Evolutionary conservation across 805 yeast genomes (phyloP), one percentile per base, ranked within the genome.

Genomic region (Candida khao-thaluensis): DNA sequence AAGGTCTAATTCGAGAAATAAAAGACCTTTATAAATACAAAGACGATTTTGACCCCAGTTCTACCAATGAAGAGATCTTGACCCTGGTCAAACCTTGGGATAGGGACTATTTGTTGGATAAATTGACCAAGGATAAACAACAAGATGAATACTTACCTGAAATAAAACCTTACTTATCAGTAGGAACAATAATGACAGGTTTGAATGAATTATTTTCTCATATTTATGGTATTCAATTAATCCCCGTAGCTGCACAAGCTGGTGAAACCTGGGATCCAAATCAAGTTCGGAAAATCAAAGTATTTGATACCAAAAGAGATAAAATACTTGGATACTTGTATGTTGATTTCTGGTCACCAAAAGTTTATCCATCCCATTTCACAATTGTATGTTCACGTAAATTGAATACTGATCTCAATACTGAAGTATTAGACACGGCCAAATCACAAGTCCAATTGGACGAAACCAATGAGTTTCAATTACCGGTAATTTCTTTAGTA

Each of bases 321-420:
- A 53, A 54, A 38, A 84, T 81, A 0, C 56, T 81, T 18, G 99
- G 98, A 2, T 77, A 83, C 35, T 78, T 93, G 17, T 93, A 93
- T 57, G 76, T 95, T 50, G 99, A 93, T 58, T 69, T 93, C 37
- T 86, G 91, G 69, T 82, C 84, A 47, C 72, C 95, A 38, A 72
- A 70, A 7, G 81, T 87, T 1, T 80, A 83, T 42, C 97, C 99
- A 1, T 95, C 98, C 0, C 99, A 93, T 62, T 93, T 87, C 63
- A 93, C 98, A 0, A 86, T 93, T 6, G 88, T 93, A 45, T 93
- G 98, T 53, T 86, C 96, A n/a, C 74, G 98, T 49, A 77, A 79
- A 52, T 75, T 88, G 11, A 80, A 81, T 51, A 71, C 73, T 0
- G 74, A 72, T 38, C 50, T 57, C 63, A 38, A 59, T 28, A 66